Percentiles rank a stretch among this genome's conserved stretches.
phyloP scores from a whole-genome alignment of 495 filamentous ascomycete species.

The Cercophora sp. region DNA sequence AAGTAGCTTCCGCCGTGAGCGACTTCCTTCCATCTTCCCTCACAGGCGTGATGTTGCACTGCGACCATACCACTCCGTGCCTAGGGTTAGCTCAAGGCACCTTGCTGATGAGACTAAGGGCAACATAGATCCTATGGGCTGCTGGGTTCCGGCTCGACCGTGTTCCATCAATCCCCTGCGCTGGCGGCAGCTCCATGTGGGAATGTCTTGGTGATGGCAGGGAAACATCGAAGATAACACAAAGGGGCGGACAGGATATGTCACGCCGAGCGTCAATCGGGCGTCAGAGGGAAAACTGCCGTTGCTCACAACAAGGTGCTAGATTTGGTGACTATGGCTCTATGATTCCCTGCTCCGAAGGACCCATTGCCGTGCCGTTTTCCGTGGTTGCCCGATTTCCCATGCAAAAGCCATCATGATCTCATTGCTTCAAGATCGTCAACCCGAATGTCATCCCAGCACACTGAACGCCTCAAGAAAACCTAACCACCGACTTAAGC shows the following conservation, averaged over 20 bases:
- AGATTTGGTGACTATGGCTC: slow-evolving; percentile 32
- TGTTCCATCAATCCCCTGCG: no score
- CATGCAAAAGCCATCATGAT: slow-evolving; percentile 28
- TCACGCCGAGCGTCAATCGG: not conserved
- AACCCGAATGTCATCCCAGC: slow-evolving; percentile 27
- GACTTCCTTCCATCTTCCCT: no score
- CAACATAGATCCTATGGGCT: no score
- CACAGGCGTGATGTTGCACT: no score
- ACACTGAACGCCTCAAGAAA: slow-evolving; percentile 26
- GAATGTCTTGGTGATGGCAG: no score
- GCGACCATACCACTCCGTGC: no score
- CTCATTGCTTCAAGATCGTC: slow-evolving; percentile 25
- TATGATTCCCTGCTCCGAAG: slow-evolving; percentile 19
- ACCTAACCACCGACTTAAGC: slow-evolving; percentile 1
- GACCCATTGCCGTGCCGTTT: slow-evolving; percentile 22
- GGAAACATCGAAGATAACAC: not conserved
- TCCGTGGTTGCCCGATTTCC: slow-evolving; percentile 22
- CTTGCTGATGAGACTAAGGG: no score
- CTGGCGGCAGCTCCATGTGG: no score
- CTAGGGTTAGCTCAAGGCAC: no score
- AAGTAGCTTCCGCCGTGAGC: no score
- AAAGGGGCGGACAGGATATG: not conserved
- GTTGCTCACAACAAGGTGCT: slow-evolving; percentile 26
- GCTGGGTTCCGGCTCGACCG: no score
- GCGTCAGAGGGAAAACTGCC: not conserved